phyloP scores from a whole-genome alignment of 257 asterid species.

The Scutellaria minor region DNA sequence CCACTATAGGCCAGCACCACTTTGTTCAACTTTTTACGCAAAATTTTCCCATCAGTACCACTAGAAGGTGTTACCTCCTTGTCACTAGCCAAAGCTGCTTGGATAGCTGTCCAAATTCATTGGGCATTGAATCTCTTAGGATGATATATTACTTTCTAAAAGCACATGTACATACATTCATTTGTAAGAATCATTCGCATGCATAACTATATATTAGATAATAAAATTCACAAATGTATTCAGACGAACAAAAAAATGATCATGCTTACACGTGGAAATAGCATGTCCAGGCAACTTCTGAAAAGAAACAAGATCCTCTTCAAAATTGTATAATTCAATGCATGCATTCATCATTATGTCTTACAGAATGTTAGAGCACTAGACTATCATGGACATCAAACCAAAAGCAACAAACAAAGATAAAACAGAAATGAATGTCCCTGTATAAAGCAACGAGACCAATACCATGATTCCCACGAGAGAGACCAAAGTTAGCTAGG shows the following conservation, averaged over 20 bases:
- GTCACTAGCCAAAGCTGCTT: conserved; percentile 67
- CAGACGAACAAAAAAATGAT: background rate
- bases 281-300: background rate
- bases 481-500: conserved; percentile 37
- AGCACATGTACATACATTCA: background rate
- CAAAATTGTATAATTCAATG: conserved; percentile 7
- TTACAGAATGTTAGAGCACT: background rate
- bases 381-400: background rate
- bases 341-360: conserved; percentile 4
- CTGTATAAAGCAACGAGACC: conserved; percentile 20
- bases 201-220: background rate
- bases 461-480: conserved; percentile 53
- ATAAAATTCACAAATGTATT: background rate
- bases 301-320: background rate
- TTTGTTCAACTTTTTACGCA: conserved; percentile 75
- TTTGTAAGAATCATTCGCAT: background rate
- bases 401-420: background rate
- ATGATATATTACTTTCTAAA: background rate
- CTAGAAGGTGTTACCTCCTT: conserved; percentile 53
- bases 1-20: conserved; percentile 98
- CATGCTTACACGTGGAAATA: background rate
- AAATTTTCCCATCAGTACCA: conserved; percentile 46
- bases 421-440: background rate
- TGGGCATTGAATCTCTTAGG: conserved; percentile 5
- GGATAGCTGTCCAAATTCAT: conserved; percentile 53